Evolutionary conservation across 169 alveolate genomes (phyloP).

Genomic region (Eimeria acervulina): DNA sequence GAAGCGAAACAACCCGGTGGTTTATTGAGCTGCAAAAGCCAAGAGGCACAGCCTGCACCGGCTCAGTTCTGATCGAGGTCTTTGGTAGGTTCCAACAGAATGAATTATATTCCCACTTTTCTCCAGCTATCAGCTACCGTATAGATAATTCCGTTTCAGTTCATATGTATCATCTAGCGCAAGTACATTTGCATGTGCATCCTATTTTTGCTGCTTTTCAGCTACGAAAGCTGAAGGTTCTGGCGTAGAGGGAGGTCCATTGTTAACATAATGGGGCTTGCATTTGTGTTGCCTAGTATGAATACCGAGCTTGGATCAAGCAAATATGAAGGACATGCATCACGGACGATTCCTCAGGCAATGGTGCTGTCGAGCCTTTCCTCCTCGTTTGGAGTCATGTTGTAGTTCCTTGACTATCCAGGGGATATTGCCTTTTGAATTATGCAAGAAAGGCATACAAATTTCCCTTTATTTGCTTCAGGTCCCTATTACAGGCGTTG

Average conservation of each 20-base stretch:
- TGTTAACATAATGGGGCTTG: not conserved
- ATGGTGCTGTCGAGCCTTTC: not conserved
- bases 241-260: not conserved
- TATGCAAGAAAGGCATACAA: not conserved
- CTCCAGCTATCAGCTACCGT: too few species aligned
- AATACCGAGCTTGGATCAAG: not conserved
- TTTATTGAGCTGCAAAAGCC: not conserved
- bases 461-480: not conserved
- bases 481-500: not conserved
- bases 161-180: not conserved
- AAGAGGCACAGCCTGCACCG: not conserved
- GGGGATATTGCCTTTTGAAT: not conserved
- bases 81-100: not conserved
- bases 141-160: not conserved
- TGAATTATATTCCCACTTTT: not conserved
- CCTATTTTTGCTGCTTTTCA: not conserved
- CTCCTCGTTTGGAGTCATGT: not conserved
- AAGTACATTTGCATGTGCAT: not conserved
- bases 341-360: not conserved
- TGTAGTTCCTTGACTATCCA: not conserved
- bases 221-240: not conserved
- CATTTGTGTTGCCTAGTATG: not conserved
- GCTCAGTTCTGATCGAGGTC: not conserved
- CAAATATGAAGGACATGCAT: not conserved
- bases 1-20: not conserved